Conservation (phyloP, 2,329 filamentous ascomycete genomes). For the Colletotrichum chrysophilum region DNA sequence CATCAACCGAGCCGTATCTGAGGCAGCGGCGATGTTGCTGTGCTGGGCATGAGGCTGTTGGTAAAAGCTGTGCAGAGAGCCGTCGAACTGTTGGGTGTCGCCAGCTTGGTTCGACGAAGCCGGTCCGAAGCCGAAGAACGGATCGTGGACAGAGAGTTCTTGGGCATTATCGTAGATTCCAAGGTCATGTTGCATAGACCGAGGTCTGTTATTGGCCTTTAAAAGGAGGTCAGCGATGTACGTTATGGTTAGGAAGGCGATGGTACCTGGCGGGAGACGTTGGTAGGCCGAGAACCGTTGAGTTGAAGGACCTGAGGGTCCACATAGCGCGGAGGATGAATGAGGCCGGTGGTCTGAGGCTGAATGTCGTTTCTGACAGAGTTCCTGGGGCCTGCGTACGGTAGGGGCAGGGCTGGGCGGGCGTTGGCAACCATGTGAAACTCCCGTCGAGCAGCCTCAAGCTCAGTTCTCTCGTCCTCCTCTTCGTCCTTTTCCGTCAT, state of each 20-base stretch:
- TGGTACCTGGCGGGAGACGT: not conserved
- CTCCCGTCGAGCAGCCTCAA: not conserved
- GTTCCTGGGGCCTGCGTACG: not conserved
- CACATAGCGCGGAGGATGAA: not conserved
- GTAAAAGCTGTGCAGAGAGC: not conserved
- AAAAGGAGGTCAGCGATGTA: not conserved
- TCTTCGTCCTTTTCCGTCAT: not conserved
- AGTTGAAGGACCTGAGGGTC: not conserved
- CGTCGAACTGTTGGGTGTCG: not conserved
- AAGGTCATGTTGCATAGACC: not conserved
- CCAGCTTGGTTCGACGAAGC: not conserved
- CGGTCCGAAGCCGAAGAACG: not conserved
- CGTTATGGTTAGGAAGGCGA: not conserved
- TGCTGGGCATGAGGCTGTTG: not conserved
- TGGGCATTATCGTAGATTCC: not conserved
- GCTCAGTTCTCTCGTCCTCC: not conserved
- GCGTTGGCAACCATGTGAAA: rapidly evolving
- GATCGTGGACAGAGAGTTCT: not conserved
- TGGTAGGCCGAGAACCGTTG: not conserved
- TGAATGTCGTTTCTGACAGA: not conserved
- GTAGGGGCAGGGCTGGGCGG: not conserved
- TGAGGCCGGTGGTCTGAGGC: not conserved
- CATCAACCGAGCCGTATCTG: not conserved
- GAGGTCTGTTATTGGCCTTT: not conserved
- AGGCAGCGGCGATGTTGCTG: not conserved